A percentile compares a stretch with the other conserved stretches of the same genome.
Evolutionary conservation across 352 stramenopile genomes (phyloP).

Genomic region (Globisporangium rhizosaccharum): DNA sequence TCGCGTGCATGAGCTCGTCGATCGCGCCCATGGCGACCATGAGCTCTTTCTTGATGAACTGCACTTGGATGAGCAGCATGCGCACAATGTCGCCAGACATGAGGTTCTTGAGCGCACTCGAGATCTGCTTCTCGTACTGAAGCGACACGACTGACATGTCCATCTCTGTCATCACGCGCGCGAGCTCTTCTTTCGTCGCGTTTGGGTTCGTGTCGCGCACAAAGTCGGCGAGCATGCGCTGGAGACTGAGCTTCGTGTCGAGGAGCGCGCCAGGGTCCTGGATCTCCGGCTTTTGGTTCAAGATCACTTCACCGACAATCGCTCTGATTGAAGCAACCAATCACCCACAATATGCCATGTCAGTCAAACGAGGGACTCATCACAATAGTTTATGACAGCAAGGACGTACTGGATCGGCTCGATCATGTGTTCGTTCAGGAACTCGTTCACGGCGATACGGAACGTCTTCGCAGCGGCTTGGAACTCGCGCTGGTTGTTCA

Average conservation of each 20-base stretch:
- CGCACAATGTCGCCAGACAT: slow-evolving; percentile 84
- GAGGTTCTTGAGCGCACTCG: slow-evolving; percentile 61
- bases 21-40: slow-evolving; percentile 86
- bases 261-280: slow-evolving; percentile 69
- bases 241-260: slow-evolving; percentile 77
- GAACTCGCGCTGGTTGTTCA: slow-evolving; percentile 68
- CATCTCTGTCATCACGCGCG: slow-evolving; percentile 55
- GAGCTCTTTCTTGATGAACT: slow-evolving; percentile 89
- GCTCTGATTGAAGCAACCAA: slow-evolving; percentile 22
- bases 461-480: slow-evolving; percentile 34
- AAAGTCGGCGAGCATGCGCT: slow-evolving; percentile 79
- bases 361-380: slow-evolving; percentile 1
- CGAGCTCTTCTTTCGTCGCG: slow-evolving; percentile 28
- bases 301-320: slow-evolving; percentile 72
- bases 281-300: slow-evolving; percentile 83
- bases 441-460: slow-evolving; percentile 46
- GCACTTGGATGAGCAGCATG: slow-evolving; percentile 85
- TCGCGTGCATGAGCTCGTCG: slow-evolving; percentile 84
- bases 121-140: slow-evolving; percentile 65
- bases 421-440: slow-evolving; percentile 76
- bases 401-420: slow-evolving; percentile 53
- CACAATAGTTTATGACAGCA: neutral
- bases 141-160: slow-evolving; percentile 75
- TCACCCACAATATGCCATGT: neutral
- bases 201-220: slow-evolving; percentile 67